These are phyloP conservation scores for Inosperma sp. DNA, from an alignment of 768 basidiomycete species.

Conservation along the genomic window DNA sequence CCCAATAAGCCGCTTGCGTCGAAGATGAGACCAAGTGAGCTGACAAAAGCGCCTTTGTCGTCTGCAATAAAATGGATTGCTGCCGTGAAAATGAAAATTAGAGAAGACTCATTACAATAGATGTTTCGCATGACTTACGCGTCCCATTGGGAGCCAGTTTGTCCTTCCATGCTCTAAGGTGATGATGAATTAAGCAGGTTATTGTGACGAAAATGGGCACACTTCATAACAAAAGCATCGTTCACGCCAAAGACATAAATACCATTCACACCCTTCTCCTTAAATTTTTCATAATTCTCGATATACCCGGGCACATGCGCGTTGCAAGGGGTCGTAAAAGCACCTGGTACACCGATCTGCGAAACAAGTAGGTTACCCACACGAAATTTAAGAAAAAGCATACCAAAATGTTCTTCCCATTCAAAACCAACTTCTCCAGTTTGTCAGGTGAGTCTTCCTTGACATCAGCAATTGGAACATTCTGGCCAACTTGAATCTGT, in stretches of 20 bases:
- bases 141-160: slow-evolving; percentile 53
- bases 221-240: slow-evolving; percentile 71
- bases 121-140: slow-evolving; percentile 32
- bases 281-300: slow-evolving; percentile 61
- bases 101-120: background rate
- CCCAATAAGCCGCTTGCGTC: slow-evolving; percentile 63
- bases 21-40: slow-evolving; percentile 53
- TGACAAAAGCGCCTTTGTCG: slow-evolving; percentile 56
- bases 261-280: slow-evolving; percentile 67
- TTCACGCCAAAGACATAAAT: slow-evolving; percentile 75
- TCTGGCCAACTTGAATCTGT: slow-evolving; percentile 43
- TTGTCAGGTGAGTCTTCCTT: slow-evolving; percentile 55
- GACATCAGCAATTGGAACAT: slow-evolving; percentile 47
- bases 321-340: slow-evolving; percentile 71
- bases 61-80: slow-evolving; percentile 63
- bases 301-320: slow-evolving; percentile 63
- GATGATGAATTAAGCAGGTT: background rate
- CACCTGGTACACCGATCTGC: slow-evolving; percentile 74
- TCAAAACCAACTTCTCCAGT: slow-evolving; percentile 40
- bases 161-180: slow-evolving; percentile 62
- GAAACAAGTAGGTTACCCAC: background rate
- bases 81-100: slow-evolving; percentile 18
- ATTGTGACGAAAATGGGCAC: slow-evolving; percentile 12
- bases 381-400: slow-evolving; percentile 19
- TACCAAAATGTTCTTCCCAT: slow-evolving; percentile 63